phyloP scores from a whole-genome alignment of 345 rosid genomes.

The Anastatica hierochuntica region DNA sequence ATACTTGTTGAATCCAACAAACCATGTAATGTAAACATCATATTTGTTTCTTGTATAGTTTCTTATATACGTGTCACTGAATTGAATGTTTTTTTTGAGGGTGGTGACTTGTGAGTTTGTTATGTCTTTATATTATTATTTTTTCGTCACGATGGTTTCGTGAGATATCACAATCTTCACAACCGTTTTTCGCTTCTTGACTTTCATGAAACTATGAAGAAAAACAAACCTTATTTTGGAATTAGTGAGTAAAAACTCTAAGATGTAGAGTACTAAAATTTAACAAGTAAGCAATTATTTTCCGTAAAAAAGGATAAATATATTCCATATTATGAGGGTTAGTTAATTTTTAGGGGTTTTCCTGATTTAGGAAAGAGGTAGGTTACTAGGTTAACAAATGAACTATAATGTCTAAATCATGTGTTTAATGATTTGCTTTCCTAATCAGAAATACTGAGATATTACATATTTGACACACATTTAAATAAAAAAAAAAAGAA shows the following conservation, averaged over 20 bases:
- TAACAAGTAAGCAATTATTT: not conserved
- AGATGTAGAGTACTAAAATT: not conserved
- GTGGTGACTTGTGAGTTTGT: conserved; percentile 29
- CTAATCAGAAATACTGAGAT: conserved; percentile 6
- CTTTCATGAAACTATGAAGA: conserved; percentile 31
- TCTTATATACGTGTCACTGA: conserved; percentile 18
- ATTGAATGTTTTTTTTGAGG: conserved; percentile 5
- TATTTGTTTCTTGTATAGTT: not conserved
- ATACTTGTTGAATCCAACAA: not conserved
- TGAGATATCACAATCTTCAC: conserved; percentile 30
- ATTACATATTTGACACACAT: conserved; percentile 1
- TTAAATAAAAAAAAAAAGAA: not conserved
- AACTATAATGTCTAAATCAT: conserved; percentile 11
- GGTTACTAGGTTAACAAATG: conserved; percentile 1
- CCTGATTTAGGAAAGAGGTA: conserved; percentile 4
- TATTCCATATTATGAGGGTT: not conserved
- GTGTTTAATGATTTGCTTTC: conserved; percentile 3
- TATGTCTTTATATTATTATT: conserved; percentile 14
- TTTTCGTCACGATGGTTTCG: conserved; percentile 52
- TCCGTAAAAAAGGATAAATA: not conserved
- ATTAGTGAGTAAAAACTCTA: not conserved
- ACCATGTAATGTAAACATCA: conserved; percentile 8
- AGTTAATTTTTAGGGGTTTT: not conserved
- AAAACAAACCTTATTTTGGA: conserved; percentile 16
- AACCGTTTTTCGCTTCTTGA: conserved; percentile 32